Evolutionary conservation across 2,329 filamentous ascomycete species (phyloP), one percentile per base, ranked within the genome.

Genomic region (Colletotrichum sp.): DNA sequence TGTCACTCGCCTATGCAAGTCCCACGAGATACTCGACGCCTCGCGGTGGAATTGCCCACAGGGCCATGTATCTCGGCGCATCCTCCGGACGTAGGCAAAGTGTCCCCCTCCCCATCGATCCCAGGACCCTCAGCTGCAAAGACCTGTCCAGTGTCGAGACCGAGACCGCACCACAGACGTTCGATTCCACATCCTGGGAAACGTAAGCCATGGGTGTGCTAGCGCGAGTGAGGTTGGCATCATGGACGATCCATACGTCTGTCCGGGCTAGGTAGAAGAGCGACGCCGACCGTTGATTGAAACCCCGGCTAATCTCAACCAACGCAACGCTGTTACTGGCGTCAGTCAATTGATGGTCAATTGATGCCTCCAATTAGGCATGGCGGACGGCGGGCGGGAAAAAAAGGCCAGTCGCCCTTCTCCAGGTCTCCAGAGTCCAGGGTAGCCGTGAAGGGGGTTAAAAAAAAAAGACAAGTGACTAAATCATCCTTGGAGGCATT

Each of bases 1-100:
- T 36, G 70, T 75, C 57, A 36, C 39, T 75, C 72, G 70, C 64
- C 70, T 73, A 75, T 65, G 73, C 64, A 65, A 57, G 70, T 65
- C 65, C 70, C 26, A 68, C 57, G 57, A 73, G 64, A 65, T 36
- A 59, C 28, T 52, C 7, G 64, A 72, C 57, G 57, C 73, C 36
- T 72, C 24, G 34, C 48, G 26, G 48, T 30, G 60, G 60, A 30
- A 43, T 63, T 32, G 67, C 65, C 48, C n/a, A 24, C 61, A 61
- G 36, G 61, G 61, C 12, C 26, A 32, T 64, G 55, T 43, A 72
- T 67, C 55, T 72, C 43, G 64, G 64, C 61, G 69, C 43, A 59
- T 68, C 73, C 69, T 63, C 39, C 63, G 55, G 24, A 32, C 26
- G 32, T 57, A 12, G 60, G 32, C 36, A 28, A 34, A 26, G n/a